A percentile compares a stretch with the other conserved stretches of the same genome.
Evolutionary conservation across 805 yeast genomes (phyloP).

Genomic region (Kodamaea leandrae): DNA sequence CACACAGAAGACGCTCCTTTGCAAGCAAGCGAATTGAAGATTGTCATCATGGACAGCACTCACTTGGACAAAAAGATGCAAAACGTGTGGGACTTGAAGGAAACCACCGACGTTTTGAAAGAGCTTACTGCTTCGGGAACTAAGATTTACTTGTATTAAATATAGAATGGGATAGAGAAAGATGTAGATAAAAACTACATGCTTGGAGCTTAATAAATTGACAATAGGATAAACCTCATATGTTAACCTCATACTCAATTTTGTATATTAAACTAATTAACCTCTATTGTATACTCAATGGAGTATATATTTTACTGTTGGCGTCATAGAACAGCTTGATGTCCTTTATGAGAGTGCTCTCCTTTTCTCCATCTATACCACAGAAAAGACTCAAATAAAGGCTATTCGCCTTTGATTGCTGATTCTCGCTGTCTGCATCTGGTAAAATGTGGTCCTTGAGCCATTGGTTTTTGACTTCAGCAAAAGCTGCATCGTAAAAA

Average conservation of each 20-base stretch:
- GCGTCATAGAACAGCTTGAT: conserved; percentile 23
- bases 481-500: conserved; percentile 20
- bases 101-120: conserved; percentile 42
- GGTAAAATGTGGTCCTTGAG: conserved; percentile 10
- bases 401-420: conserved; percentile 20
- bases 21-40: conserved; percentile 43
- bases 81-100: conserved; percentile 57
- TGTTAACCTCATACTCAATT: too few species aligned
- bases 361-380: conserved; percentile 3
- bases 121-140: conserved; percentile 42
- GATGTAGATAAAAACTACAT: too few species aligned
- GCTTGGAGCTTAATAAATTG: too few species aligned
- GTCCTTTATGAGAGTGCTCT: background rate
- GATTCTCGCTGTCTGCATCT: conserved; percentile 2
- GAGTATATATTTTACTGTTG: conserved; percentile 21
- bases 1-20: conserved; percentile 43
- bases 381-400: conserved; percentile 22
- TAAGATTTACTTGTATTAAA: conserved; percentile 52
- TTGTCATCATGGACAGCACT: conserved; percentile 58
- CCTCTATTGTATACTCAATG: conserved; percentile 14
- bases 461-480: conserved; percentile 33
- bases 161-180: background rate
- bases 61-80: conserved; percentile 61
- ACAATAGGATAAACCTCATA: too few species aligned
- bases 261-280: too few species aligned